Percentiles rank a stretch among this genome's conserved stretches.
phyloP scores from a whole-genome alignment of 2,329 filamentous ascomycete species.

The Pestalotiopsis sp. region DNA sequence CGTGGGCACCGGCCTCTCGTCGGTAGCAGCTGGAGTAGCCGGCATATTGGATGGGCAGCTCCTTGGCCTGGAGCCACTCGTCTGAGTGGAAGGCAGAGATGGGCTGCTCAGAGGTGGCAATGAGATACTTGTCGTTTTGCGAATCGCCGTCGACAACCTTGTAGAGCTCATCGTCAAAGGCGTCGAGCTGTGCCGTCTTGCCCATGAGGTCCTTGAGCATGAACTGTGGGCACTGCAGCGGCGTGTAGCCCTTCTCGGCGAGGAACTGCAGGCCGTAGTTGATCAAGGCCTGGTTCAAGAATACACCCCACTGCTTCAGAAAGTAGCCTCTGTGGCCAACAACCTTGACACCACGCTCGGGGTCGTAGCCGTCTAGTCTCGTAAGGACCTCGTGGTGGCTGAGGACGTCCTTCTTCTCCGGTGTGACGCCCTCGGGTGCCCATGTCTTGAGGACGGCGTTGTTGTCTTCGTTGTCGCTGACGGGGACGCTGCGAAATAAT shows the following conservation, averaged over 20 bases:
- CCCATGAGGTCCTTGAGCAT: slow-evolving; percentile 96
- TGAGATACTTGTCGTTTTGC: slow-evolving; percentile 80
- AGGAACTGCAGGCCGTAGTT: slow-evolving; percentile 96
- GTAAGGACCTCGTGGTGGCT: slow-evolving; percentile 95
- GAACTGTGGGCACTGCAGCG: slow-evolving; percentile 87
- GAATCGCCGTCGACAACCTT: slow-evolving; percentile 90
- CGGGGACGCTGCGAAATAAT: slow-evolving; percentile 19
- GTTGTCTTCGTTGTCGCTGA: slow-evolving; percentile 61
- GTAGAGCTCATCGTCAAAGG: slow-evolving; percentile 98
- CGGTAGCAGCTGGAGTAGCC: slow-evolving; percentile 96
- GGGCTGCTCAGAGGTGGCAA: slow-evolving; percentile 90
- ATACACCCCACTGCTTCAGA: slow-evolving; percentile 84
- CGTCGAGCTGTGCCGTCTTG: slow-evolving; percentile 94
- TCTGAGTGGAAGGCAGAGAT: slow-evolving; percentile 90
- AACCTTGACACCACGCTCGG: slow-evolving; percentile 89
- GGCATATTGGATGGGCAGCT: slow-evolving; percentile 89
- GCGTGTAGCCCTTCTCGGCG: slow-evolving; percentile 75
- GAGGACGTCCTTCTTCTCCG: slow-evolving; percentile 76
- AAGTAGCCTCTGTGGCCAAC: slow-evolving; percentile 96
- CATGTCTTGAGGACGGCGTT: slow-evolving; percentile 78
- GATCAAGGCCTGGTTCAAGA: slow-evolving; percentile 88
- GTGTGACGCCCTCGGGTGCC: slow-evolving; percentile 73
- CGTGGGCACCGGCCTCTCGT: slow-evolving; percentile 90
- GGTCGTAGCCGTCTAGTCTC: slow-evolving; percentile 87
- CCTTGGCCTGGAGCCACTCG: slow-evolving; percentile 85